These are phyloP conservation scores for Cylindrotheca closterium DNA, from an alignment of 108 stramenopile genomes.

Conservation along the genomic window DNA sequence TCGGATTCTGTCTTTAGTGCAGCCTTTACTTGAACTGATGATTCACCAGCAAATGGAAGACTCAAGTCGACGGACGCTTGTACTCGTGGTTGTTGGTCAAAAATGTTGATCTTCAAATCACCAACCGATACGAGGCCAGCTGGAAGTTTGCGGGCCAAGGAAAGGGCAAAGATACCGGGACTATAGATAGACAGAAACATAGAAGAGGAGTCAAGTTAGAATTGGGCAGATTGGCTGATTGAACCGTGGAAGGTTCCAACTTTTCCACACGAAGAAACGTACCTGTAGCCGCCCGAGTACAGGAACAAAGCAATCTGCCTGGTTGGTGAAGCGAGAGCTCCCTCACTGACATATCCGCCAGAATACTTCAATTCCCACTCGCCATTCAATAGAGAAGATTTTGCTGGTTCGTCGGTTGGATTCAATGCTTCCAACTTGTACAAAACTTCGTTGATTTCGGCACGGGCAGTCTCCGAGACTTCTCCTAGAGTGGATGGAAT, in stretches of 20 bases:
- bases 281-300: slow-evolving; percentile 68
- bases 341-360: slow-evolving; percentile 58
- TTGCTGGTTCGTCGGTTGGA: slow-evolving; percentile 63
- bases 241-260: no score
- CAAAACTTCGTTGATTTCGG: slow-evolving; percentile 63
- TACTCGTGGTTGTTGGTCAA: slow-evolving; percentile 72
- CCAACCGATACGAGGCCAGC: slow-evolving; percentile 60
- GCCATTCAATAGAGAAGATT: slow-evolving; percentile 71
- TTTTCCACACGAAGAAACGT: slow-evolving; percentile 2
- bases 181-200: not conserved
- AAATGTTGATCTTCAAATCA: slow-evolving; percentile 73
- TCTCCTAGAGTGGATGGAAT: slow-evolving; percentile 41
- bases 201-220: not conserved
- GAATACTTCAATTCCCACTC: slow-evolving; percentile 79
- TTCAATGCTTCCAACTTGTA: slow-evolving; percentile 69
- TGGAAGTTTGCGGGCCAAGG: slow-evolving; percentile 62
- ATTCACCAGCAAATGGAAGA: slow-evolving; percentile 18
- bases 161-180: slow-evolving; percentile 73
- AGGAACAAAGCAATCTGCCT: slow-evolving; percentile 74
- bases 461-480: slow-evolving; percentile 25
- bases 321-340: slow-evolving; percentile 65
- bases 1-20: slow-evolving; percentile 47
- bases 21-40: slow-evolving; percentile 36
- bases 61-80: slow-evolving; percentile 65
- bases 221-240: no score